Evolutionary conservation across 2,329 filamentous ascomycete genomes (phyloP), one percentile per base, ranked within the genome.

Genomic region (Penicillium sumatraense): DNA sequence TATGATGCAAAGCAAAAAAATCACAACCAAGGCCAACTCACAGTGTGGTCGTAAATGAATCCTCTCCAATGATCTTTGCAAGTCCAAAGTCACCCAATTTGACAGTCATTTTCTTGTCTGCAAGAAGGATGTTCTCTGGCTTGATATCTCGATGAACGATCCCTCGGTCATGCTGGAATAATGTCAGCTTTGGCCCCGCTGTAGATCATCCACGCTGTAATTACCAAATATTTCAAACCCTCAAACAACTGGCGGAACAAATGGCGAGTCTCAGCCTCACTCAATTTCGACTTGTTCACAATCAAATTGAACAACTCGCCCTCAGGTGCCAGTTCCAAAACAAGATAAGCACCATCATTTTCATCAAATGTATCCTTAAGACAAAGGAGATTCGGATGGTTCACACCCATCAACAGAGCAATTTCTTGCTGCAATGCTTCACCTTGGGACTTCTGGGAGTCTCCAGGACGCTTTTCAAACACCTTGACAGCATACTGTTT

Each of bases 111-210:
- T 95, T 83, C 68, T 91, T 91, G 75, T 97, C 91, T 5, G 89
- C 86, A 31, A 99, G 79, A 8, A 99, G 78, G 29, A 99, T 98
- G 68, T 98, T 98, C 71, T 98, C 93, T 0, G 93, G 93, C 75
- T 97, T 98, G 76, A 99, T 97, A 67, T 99, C 95, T 54, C 95
- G 89, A 73, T 99, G 95, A 5, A 98, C 93, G 72, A 99, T 96
- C 67, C 95, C 96, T 59, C 95, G 90, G 58, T 98, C 95, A 72
- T 99, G 95, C 93, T 97, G 21, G 6, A 26, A n/a, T 8, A 2
- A 60, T 47, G 36, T 35, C 16, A 29, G 42, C 10, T 47, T n/a
- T 13, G 40, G 4, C 13, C 5, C 14, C 9, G 36, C 14, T 13
- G 16, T 11, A 8, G 5, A 35, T 35, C 8, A 21, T 20, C 16